Conservation (phyloP, 2,329 filamentous ascomycete genomes). For the Trichoderma gracile region DNA sequence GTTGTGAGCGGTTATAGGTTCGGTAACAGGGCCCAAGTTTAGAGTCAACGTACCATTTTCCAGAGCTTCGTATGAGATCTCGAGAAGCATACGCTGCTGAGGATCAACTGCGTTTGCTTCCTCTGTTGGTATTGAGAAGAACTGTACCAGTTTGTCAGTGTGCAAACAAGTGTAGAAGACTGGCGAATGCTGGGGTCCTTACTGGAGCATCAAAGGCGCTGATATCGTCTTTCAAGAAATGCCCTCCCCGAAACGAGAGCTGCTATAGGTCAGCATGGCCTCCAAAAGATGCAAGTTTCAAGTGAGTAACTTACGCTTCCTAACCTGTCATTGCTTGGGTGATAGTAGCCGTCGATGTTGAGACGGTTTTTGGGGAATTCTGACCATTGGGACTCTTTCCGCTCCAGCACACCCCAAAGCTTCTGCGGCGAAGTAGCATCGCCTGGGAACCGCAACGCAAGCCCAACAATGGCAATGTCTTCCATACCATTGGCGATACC, state of each 20-base stretch:
- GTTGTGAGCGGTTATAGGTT: slow-evolving; percentile 1
- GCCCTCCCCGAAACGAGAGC: slow-evolving; percentile 51
- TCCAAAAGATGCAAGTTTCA: not conserved
- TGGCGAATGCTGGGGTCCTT: slow-evolving; percentile 28
- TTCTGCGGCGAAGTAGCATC: slow-evolving; percentile 46
- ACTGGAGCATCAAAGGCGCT: slow-evolving; percentile 53
- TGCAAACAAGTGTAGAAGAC: not conserved
- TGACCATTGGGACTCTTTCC: slow-evolving; percentile 49
- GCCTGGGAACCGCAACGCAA: slow-evolving; percentile 55
- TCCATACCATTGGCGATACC: slow-evolving; percentile 30
- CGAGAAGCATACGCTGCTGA: slow-evolving; percentile 54
- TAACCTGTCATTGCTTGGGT: slow-evolving; percentile 52
- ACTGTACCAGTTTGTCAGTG: slow-evolving; percentile 38
- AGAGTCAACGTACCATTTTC: slow-evolving; percentile 46
- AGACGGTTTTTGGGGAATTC: slow-evolving; percentile 52
- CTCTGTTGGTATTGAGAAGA: slow-evolving; percentile 52
- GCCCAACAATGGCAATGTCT: slow-evolving; percentile 55
- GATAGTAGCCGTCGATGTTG: slow-evolving; percentile 55
- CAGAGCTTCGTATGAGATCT: slow-evolving; percentile 52
- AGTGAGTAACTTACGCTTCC: slow-evolving; percentile 45
- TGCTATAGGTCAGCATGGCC: slow-evolving; percentile 30
- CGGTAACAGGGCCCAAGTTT: not conserved
- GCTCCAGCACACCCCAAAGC: slow-evolving; percentile 52
- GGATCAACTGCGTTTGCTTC: slow-evolving; percentile 57
- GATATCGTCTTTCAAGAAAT: slow-evolving; percentile 52